Conservation (phyloP, 2,329 filamentous ascomycete species). For the Myriosclerotinia scirpicola region DNA sequence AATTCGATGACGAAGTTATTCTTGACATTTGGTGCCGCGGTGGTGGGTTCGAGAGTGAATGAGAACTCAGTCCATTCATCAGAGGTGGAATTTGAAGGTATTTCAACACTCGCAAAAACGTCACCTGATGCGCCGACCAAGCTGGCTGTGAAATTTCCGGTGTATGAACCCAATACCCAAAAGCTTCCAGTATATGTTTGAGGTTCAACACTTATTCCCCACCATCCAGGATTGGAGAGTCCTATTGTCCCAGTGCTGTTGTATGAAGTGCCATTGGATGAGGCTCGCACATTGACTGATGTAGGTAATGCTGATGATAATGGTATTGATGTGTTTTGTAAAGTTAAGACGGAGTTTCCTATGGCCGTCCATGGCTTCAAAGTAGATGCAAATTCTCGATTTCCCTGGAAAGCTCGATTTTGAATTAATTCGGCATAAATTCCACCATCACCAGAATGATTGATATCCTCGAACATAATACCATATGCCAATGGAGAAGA, state of each 20-base stretch:
- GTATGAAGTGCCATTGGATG: background rate
- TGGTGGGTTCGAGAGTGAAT: conserved; percentile 20
- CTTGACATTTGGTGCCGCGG: conserved; percentile 43
- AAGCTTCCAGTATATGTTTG: conserved; percentile 38
- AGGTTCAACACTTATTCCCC: conserved; percentile 49
- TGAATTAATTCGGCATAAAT: conserved; percentile 67
- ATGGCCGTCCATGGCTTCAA: conserved; percentile 42
- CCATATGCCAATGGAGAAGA: conserved; percentile 37
- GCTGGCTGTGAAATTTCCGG: conserved; percentile 21
- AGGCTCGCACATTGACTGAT: conserved; percentile 32
- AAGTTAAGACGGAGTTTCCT: conserved; percentile 30
- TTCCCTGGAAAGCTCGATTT: conserved; percentile 67
- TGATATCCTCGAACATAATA: conserved; percentile 41
- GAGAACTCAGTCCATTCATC: conserved; percentile 30
- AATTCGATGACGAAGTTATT: conserved; percentile 58
- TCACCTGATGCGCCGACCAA: conserved; percentile 29
- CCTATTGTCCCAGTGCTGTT: conserved; percentile 44
- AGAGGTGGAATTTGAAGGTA: conserved; percentile 25
- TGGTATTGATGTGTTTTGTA: conserved; percentile 41
- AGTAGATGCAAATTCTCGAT: conserved; percentile 48
- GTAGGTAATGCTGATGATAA: conserved; percentile 34
- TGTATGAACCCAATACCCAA: conserved; percentile 28
- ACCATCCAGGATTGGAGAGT: conserved; percentile 55
- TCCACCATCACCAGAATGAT: conserved; percentile 39
- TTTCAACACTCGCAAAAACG: conserved; percentile 31